Conservation (phyloP, 2,329 filamentous ascomycete genomes). For the Arthrobotrys pseudoclavata region DNA sequence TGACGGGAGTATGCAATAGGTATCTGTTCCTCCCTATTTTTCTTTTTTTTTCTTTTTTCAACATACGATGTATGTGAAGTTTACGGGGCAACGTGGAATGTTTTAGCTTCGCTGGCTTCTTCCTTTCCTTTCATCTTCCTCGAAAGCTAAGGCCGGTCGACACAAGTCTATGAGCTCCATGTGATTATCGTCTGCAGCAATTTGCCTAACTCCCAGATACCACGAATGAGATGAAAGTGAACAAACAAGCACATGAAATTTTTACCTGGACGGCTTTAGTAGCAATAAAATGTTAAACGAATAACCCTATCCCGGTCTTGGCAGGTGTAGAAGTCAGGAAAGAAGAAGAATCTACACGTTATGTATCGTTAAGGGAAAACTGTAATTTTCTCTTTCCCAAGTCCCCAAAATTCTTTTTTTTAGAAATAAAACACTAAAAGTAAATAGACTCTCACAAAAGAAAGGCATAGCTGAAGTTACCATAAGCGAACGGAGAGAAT, state of each 20-base stretch:
- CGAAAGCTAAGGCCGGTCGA: not conserved
- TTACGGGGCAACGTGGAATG: conserved; percentile 6
- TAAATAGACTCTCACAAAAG: too few relatives aligned
- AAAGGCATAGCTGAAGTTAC: not conserved
- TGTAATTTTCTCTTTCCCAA: too few relatives aligned
- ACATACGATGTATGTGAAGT: not conserved
- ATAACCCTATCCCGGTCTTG: conserved; percentile 22
- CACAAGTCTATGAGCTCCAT: not conserved
- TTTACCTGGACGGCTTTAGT: too few relatives aligned
- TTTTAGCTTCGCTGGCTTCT: conserved; percentile 11
- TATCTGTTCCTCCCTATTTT: not conserved
- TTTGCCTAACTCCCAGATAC: not conserved
- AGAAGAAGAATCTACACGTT: not conserved
- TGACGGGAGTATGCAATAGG: conserved; percentile 12
- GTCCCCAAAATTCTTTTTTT: too few relatives aligned
- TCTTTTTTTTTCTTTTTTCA: not conserved
- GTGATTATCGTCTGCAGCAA: conserved; percentile 4
- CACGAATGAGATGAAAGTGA: not conserved
- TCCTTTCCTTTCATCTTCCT: not conserved
- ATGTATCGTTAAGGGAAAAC: not conserved
- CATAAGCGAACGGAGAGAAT: conserved; percentile 33
- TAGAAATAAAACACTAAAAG: not conserved
- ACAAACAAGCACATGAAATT: not conserved
- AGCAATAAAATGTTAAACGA: too few relatives aligned
- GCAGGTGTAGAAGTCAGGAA: conserved; percentile 19